Percentiles rank a stretch among this genome's conserved stretches.
Conservation (phyloP, 495 filamentous ascomycete species). For the Penicillium ucsense region DNA sequence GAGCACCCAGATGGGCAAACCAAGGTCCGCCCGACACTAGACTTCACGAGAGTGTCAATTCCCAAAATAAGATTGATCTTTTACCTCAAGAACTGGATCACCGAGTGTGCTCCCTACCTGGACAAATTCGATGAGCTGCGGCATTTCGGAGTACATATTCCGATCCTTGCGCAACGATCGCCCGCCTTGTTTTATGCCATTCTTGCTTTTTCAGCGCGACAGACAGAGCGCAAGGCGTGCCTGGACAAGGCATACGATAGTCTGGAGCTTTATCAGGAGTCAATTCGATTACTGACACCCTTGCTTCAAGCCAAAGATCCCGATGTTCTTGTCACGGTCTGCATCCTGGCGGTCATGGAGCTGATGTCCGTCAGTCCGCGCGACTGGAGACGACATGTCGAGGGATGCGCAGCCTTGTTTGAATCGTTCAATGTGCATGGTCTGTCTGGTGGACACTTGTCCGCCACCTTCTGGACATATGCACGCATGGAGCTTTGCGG, state of each 20-base stretch:
- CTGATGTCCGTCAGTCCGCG: slow-evolving; percentile 31
- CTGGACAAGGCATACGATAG: slow-evolving; percentile 25
- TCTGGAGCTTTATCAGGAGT: slow-evolving; percentile 29
- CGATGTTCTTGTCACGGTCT: slow-evolving; percentile 22
- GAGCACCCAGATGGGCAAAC: slow-evolving; percentile 9
- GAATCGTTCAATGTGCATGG: slow-evolving; percentile 26
- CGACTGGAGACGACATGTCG: slow-evolving; percentile 33
- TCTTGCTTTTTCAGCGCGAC: slow-evolving; percentile 27
- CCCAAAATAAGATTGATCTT: slow-evolving; percentile 18
- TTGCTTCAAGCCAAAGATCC: slow-evolving; percentile 23
- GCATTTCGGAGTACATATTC: slow-evolving; percentile 26
- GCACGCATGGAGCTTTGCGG: slow-evolving; percentile 36
- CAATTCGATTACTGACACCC: slow-evolving; percentile 21
- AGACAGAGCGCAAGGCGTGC: slow-evolving; percentile 24
- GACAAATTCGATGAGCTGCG: slow-evolving; percentile 33
- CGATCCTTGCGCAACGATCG: slow-evolving; percentile 21
- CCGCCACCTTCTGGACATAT: slow-evolving; percentile 37
- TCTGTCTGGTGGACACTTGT: slow-evolving; percentile 22
- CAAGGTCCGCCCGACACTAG: slow-evolving; percentile 12
- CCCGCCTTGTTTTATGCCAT: slow-evolving; percentile 27
- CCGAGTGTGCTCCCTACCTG: slow-evolving; percentile 23
- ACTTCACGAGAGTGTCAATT: slow-evolving; percentile 18
- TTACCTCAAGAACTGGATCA: slow-evolving; percentile 23
- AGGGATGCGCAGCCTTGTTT: slow-evolving; percentile 32
- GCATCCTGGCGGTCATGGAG: slow-evolving; percentile 27